Conservation (phyloP, 352 stramenopile genomes). For the Phytopythium boreale region DNA sequence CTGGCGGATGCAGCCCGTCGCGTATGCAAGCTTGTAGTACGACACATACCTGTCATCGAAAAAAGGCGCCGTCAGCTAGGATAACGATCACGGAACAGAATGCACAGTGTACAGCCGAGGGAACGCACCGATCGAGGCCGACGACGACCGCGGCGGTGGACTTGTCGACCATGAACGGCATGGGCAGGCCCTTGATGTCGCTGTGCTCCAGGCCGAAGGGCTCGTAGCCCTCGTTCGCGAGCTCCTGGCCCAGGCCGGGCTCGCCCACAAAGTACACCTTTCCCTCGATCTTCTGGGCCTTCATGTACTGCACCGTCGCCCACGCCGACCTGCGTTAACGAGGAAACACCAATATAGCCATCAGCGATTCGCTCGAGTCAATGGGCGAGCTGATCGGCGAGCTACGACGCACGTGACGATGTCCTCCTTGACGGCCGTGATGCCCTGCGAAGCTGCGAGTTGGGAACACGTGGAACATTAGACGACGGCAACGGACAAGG, state of each 20-base stretch:
- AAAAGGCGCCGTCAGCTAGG: neutral
- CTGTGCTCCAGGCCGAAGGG: conserved; percentile 66
- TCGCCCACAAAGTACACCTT: conserved; percentile 89
- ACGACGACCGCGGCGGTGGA: conserved; percentile 79
- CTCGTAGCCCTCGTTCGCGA: conserved; percentile 63
- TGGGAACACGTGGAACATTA: neutral
- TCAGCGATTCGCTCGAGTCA: neutral
- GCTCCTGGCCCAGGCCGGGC: conserved; percentile 57
- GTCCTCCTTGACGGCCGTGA: conserved; percentile 55
- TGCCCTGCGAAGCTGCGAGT: conserved; percentile 64
- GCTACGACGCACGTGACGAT: conserved; percentile 67
- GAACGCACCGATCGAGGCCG: conserved; percentile 58
- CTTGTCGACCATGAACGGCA: conserved; percentile 61
- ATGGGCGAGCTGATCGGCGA: neutral
- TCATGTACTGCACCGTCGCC: conserved; percentile 81
- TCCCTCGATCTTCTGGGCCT: conserved; percentile 64
- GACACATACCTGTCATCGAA: conserved; percentile 47
- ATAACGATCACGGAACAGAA: neutral
- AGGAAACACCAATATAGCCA: neutral
- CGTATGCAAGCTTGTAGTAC: conserved; percentile 88
- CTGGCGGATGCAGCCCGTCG: conserved; percentile 61
- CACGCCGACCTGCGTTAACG: conserved; percentile 57
- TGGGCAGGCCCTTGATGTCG: conserved; percentile 64
- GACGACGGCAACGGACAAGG: too few relatives aligned
- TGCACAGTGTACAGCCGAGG: neutral